Evolutionary conservation across 1,284 basidiomycete genomes (phyloP).

Genomic region (Trametes polyzona): DNA sequence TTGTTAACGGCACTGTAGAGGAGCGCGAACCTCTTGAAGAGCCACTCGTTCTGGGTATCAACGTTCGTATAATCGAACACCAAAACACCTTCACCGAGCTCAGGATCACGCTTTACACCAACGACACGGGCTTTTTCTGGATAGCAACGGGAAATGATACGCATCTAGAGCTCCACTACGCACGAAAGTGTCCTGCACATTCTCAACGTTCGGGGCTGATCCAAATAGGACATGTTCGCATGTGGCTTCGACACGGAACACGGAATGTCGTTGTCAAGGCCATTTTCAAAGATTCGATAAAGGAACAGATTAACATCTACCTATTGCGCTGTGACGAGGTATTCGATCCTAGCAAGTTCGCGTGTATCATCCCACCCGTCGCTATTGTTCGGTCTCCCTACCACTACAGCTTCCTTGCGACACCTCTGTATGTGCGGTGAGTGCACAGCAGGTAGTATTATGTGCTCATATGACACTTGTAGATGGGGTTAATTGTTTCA

Average conservation of each 20-base stretch:
- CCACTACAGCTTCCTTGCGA: conserved; percentile 6
- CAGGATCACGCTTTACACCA: no score
- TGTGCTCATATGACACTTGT: no score
- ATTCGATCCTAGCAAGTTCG: neutral
- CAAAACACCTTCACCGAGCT: no score
- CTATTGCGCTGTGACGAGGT: neutral
- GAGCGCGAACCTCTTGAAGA: no score
- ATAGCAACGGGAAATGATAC: no score
- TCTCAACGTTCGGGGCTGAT: no score
- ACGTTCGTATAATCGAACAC: no score
- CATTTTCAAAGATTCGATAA: neutral
- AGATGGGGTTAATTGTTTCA: neutral
- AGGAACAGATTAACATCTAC: neutral
- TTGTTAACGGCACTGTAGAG: no score
- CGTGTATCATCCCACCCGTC: conserved; percentile 1
- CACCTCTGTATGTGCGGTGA: conserved; percentile 2
- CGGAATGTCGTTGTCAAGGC: conserved; percentile 5
- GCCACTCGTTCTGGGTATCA: no score
- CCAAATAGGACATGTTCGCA: neutral
- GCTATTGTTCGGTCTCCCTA: conserved; percentile 3
- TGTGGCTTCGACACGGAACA: neutral
- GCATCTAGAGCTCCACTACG: no score
- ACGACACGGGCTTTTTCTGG: no score
- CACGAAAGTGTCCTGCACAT: no score
- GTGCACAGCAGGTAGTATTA: neutral